Evolutionary conservation across 2,329 filamentous ascomycete genomes (phyloP).

Genomic region (Pseudogymnoascus sp.): DNA sequence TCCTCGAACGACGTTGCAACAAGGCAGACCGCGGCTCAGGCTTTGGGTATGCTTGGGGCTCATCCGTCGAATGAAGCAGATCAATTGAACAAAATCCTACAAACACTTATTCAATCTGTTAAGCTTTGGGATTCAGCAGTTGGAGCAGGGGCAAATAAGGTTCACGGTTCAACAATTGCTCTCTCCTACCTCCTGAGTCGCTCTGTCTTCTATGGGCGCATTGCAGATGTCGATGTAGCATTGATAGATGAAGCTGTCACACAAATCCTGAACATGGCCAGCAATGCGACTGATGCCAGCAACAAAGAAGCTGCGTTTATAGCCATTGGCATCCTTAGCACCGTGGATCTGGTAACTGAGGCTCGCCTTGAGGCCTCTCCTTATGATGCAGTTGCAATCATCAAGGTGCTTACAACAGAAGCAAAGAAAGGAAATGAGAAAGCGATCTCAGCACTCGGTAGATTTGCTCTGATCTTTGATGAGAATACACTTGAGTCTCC

Average conservation of each 20-base stretch:
- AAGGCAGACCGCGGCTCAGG: constrained; percentile 58
- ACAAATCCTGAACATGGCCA: constrained; percentile 44
- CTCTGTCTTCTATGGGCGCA: constrained; percentile 40
- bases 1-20: constrained; percentile 65
- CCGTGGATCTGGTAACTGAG: constrained; percentile 44
- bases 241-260: constrained; percentile 36
- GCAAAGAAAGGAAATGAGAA: constrained; percentile 76
- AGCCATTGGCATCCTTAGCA: constrained; percentile 53
- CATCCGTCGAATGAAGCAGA: constrained; percentile 44
- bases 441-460: constrained; percentile 73
- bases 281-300: constrained; percentile 45
- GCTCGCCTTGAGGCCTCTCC: constrained; percentile 19
- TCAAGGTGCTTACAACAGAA: constrained; percentile 56
- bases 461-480: constrained; percentile 58
- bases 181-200: constrained; percentile 52
- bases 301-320: constrained; percentile 50
- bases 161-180: constrained; percentile 54
- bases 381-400: constrained; percentile 32
- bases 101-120: constrained; percentile 39
- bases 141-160: constrained; percentile 50
- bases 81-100: constrained; percentile 37
- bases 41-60: constrained; percentile 69
- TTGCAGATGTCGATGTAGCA: constrained; percentile 30
- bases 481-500: constrained; percentile 33
- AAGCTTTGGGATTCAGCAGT: constrained; percentile 46